Evolutionary conservation across 176 grass and related monocot species (phyloP).

Genomic region (Avena atlantica): DNA sequence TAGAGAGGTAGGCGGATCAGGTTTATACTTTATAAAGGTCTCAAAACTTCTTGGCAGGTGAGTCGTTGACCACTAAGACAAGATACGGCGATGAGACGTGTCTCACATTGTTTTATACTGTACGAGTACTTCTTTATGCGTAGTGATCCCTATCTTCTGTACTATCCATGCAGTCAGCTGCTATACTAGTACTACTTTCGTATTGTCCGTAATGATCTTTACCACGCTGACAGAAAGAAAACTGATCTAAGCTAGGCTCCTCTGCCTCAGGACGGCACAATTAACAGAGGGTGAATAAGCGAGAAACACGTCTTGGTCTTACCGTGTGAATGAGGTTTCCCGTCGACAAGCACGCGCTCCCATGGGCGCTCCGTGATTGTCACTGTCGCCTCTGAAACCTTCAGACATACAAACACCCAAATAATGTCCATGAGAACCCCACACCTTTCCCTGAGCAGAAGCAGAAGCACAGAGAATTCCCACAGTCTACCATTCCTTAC

Average conservation of each 20-base stretch:
- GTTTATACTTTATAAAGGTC: no score
- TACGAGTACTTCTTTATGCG: no score
- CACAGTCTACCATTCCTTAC: constrained; percentile 16
- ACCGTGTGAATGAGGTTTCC: constrained; percentile 88
- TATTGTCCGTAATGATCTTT: neutral
- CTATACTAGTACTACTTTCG: no score
- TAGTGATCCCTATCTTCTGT: no score
- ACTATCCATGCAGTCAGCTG: neutral
- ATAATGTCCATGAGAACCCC: constrained; percentile 1
- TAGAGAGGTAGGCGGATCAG: neutral
- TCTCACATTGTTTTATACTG: neutral
- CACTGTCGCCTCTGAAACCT: constrained; percentile 78
- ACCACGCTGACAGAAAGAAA: neutral
- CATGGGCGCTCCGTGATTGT: constrained; percentile 85
- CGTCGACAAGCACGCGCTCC: constrained; percentile 77
- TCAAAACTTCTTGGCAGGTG: no score
- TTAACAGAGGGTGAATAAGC: neutral
- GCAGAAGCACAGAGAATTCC: neutral
- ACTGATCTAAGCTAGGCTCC: neutral
- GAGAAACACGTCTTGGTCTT: constrained; percentile 36
- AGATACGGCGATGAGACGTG: no score
- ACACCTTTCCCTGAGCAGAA: neutral
- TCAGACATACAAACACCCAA: neutral
- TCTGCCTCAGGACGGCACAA: neutral
- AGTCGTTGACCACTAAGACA: no score